Percentiles rank a stretch among this genome's conserved stretches.
These are phyloP conservation scores for Dactylellina haptotyla DNA, from an alignment of 2,329 filamentous ascomycete species.

Conservation along the genomic window DNA sequence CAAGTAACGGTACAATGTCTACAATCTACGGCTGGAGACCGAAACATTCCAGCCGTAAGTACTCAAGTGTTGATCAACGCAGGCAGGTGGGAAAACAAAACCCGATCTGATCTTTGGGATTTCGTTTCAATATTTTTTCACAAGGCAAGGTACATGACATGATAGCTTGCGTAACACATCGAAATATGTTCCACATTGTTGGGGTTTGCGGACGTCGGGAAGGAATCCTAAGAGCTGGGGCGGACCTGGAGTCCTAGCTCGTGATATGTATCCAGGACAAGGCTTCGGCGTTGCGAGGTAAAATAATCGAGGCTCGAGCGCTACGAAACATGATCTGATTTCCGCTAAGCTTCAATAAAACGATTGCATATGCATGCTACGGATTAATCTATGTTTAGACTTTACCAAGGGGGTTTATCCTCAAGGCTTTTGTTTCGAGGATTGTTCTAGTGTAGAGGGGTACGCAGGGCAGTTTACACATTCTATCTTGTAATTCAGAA, in stretches of 20 bases:
- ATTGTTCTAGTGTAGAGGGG: too few species aligned
- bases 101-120: too few species aligned
- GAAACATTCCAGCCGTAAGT: too few species aligned
- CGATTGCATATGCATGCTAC: not conserved
- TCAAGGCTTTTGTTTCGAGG: too few species aligned
- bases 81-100: not conserved
- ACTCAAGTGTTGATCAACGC: too few species aligned
- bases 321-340: not conserved
- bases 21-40: too few species aligned
- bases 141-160: not conserved
- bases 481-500: slow-evolving; percentile 22
- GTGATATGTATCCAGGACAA: slow-evolving; percentile 13
- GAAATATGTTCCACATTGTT: not conserved
- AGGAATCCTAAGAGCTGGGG: slow-evolving; percentile 29
- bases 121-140: not conserved
- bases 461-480: too few species aligned
- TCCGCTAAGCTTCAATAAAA: not conserved
- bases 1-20: slow-evolving; percentile 5
- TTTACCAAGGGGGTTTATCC: not conserved
- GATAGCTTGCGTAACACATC: not conserved
- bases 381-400: slow-evolving; percentile 7
- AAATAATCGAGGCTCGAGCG: not conserved
- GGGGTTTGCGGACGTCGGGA: slow-evolving; percentile 11
- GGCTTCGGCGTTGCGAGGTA: not conserved
- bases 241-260: not conserved